Base-by-base conservation (phyloP, 2,329 filamentous ascomycete species). In the Didymellaceae sp. region DNA sequence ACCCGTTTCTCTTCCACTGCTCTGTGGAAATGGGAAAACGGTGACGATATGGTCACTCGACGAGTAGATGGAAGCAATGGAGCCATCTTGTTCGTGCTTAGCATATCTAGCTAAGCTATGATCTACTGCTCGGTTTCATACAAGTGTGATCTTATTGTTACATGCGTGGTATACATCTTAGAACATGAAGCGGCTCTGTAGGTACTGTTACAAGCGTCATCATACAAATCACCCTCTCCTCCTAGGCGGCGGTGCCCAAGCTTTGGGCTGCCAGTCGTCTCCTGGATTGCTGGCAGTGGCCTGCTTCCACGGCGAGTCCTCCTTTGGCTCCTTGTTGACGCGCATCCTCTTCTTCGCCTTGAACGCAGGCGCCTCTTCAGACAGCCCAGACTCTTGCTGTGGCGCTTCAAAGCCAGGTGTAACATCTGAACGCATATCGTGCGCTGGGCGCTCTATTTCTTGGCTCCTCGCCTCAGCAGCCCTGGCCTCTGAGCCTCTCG, bases 241-340 rank as follows among this genome's bases (percentile, higher is more conserved):
- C 48, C 63, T 66, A 35, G 70, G 67, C 14, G 71, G 70, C 11
- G 77, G 78, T 14, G 71, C 71, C 78, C 78, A 80, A 9, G 63
- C 62, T 47, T 74, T 62, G 1, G 78, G 78, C 64, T 80, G 77
- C 75, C 75, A 80, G 6, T 75, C 75, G 45, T 80, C 74, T 17
- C 76, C 68, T 9, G 74, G 72, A 21, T 68, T 72, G 8, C 72
- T 68, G 43, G 68, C 71, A 7, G 64, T 57, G 17, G 67, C 55
- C 32, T 72, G 59, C 34, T 75, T 73, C 75, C 75, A 78, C 1
- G 76, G 76, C 28, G 66, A 62, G 61, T 75, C 59, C 21, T 52
- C 25, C 60, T 65, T 68, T 13, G 62, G 58, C 41, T 70, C 66
- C 39, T 65, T 68, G 44, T 56, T 61, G 47, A 55, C 54, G 5